phyloP scores from a whole-genome alignment of 139 green algal genomes.

The Edaphochlamys debaryana region DNA sequence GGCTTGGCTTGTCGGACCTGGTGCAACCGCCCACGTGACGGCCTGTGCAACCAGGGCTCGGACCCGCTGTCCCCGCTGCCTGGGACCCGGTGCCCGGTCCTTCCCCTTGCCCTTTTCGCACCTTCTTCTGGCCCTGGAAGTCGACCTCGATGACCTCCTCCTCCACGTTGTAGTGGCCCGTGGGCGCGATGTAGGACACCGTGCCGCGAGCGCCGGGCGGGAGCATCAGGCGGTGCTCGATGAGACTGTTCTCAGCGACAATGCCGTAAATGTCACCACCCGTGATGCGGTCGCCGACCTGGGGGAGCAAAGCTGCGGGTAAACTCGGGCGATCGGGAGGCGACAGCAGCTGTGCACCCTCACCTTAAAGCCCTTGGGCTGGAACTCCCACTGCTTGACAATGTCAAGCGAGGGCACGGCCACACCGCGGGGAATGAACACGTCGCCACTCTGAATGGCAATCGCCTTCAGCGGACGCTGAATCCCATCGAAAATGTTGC shows the following conservation, averaged over 20 bases:
- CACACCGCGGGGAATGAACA: conserved; percentile 98
- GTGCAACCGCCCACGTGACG: too few relatives aligned
- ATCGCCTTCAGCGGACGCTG: conserved; percentile 97
- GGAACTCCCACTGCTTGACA: conserved; percentile 91
- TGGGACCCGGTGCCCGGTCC: too few relatives aligned
- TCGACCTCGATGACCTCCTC: conserved; percentile 98
- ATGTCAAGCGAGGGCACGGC: conserved; percentile 91
- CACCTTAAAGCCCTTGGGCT: conserved; percentile 88
- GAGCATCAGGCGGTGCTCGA: conserved; percentile 94
- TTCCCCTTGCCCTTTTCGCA: conserved; percentile 4
- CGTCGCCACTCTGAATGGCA: conserved; percentile 77
- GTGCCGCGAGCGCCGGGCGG: conserved; percentile 88
- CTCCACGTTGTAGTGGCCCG: conserved; percentile 90
- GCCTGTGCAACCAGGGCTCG: too few relatives aligned
- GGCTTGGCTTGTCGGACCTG: too few relatives aligned
- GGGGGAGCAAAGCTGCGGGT: neutral
- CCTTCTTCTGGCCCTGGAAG: conserved; percentile 94
- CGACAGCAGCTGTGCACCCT: neutral
- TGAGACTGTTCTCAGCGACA: conserved; percentile 95
- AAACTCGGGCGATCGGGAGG: neutral
- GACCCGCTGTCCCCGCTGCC: too few relatives aligned
- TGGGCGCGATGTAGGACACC: conserved; percentile 92
- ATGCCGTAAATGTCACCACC: conserved; percentile 95
- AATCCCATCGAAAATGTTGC: conserved; percentile 99
- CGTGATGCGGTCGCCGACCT: conserved; percentile 93